phyloP scores from a whole-genome alignment of 2,329 filamentous ascomycete genomes.

The Alternaria brassicae region DNA sequence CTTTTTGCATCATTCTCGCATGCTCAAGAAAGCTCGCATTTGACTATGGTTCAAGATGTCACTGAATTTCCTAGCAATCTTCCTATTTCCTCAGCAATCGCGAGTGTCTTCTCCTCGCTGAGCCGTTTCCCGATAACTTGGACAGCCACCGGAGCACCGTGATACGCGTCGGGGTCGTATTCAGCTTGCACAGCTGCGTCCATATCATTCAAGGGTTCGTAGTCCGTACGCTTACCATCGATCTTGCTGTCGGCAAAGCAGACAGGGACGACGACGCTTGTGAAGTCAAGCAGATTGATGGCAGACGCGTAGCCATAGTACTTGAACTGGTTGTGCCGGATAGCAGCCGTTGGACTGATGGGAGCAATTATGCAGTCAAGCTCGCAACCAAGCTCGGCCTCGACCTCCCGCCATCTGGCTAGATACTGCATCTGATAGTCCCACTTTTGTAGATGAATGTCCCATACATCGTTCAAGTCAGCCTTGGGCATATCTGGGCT shows the following conservation, averaged over 20 bases:
- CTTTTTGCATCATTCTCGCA: neutral
- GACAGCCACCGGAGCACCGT: slow-evolving; percentile 19
- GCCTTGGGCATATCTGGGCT: slow-evolving; percentile 10
- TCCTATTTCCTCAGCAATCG: slow-evolving; percentile 12
- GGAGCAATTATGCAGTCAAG: slow-evolving; percentile 18
- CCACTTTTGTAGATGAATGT: slow-evolving; percentile 17
- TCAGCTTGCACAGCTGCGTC: slow-evolving; percentile 16
- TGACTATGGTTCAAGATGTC: neutral
- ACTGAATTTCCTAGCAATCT: slow-evolving; percentile 6
- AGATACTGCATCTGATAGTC: slow-evolving; percentile 14
- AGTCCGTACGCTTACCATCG: slow-evolving; percentile 17
- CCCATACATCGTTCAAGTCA: slow-evolving; percentile 14
- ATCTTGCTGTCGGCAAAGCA: slow-evolving; percentile 25
- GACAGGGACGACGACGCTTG: slow-evolving; percentile 29
- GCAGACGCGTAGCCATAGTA: slow-evolving; percentile 17
- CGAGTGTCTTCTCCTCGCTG: slow-evolving; percentile 17
- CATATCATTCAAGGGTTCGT: slow-evolving; percentile 24
- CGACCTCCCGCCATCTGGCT: neutral
- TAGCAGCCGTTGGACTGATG: slow-evolving; percentile 30
- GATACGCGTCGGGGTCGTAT: slow-evolving; percentile 15
- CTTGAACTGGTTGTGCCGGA: slow-evolving; percentile 16
- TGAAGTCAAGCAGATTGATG: slow-evolving; percentile 20
- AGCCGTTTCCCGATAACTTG: slow-evolving; percentile 14
- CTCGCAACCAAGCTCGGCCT: slow-evolving; percentile 1
- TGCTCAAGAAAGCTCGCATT: neutral